Evolutionary conservation across 2,329 filamentous ascomycete species (phyloP), one percentile per base, ranked within the genome.

Genomic region (Knufia fluminis): DNA sequence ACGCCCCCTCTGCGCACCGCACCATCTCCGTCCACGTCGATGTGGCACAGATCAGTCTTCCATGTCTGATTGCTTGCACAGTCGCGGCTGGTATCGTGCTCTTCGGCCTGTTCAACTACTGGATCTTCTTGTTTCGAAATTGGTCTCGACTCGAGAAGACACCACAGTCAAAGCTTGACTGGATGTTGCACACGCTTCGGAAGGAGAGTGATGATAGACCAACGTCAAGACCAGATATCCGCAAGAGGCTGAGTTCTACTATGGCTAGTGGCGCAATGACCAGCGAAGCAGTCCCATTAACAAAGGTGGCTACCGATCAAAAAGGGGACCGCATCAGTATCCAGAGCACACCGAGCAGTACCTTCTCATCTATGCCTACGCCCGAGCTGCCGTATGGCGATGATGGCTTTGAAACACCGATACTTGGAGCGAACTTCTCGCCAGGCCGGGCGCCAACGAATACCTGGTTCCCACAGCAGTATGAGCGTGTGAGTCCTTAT

Each of bases 151-250:
- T 43, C 23, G 40, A 22, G 7, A 22, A 43, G 40, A 43, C 40
- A 10, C 40, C 40, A 4, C 19, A 43, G 23, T 43, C 40, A 19
- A 43, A 43, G 23, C 23, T 43, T 6, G 40, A 43, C 20, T 43
- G 40, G 40, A 17, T 38, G 35, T 38, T 38, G 17, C 35, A 38
- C 7, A 38, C 35, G 12, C 12, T 38, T 17, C 7, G 35, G 35
- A 8, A 17, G 14, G 35, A 38, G 35, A 38, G 7, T 31, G 28
- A 31, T 7, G 28, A 31, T 7, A 7, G 14, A 7, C 7, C 7
- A 14, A 14, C 28, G 14, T 7, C 14, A 14, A 14, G 14, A 7
- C 7, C 14, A 14, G 28, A 31, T 31, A 31, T 31, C 28, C 7
- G 14, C 7, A 31, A 31, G 14, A 31, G 28, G 28, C 28, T 31